phyloP scores from a whole-genome alignment of 2,329 filamentous ascomycete species.

The Emmonsia crescens region DNA sequence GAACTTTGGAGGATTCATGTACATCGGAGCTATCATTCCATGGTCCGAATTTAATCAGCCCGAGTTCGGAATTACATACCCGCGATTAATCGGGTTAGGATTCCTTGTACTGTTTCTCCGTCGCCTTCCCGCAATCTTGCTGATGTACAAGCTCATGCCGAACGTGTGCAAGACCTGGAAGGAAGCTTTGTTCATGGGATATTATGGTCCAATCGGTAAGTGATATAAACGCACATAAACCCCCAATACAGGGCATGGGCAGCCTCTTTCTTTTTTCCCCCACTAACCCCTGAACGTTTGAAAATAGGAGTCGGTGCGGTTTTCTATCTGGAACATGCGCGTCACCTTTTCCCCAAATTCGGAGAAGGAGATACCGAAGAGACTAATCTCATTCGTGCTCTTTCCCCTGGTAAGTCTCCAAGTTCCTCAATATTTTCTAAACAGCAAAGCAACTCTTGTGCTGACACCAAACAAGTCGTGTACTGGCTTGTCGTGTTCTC shows the following conservation, averaged over 20 bases:
- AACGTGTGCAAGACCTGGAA: slow-evolving; percentile 42
- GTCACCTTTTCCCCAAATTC: slow-evolving; percentile 33
- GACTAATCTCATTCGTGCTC: slow-evolving; percentile 30
- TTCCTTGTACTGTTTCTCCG: slow-evolving; percentile 45
- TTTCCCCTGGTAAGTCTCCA: slow-evolving; percentile 26
- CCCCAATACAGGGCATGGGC: background rate
- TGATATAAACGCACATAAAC: background rate
- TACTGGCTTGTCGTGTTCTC: slow-evolving; percentile 38
- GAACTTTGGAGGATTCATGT: slow-evolving; percentile 52
- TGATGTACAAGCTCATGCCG: slow-evolving; percentile 47
- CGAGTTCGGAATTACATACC: slow-evolving; percentile 42
- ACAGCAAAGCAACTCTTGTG: background rate
- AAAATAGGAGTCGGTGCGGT: slow-evolving; percentile 34
- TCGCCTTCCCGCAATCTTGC: slow-evolving; percentile 46
- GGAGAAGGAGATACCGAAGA: slow-evolving; percentile 32
- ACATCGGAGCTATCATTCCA: slow-evolving; percentile 46
- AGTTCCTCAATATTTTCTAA: background rate
- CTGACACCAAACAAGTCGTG: slow-evolving; percentile 23
- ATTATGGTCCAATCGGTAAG: slow-evolving; percentile 37
- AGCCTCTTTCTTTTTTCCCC: background rate
- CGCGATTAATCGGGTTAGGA: slow-evolving; percentile 42
- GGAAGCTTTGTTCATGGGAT: slow-evolving; percentile 52
- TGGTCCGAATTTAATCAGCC: slow-evolving; percentile 47
- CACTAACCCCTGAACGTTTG: background rate
- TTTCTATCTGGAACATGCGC: slow-evolving; percentile 38